A percentile compares a stretch with the other conserved stretches of the same genome.
phyloP scores from a whole-genome alignment of 495 filamentous ascomycete genomes.

The Penicillium longicatenatum region DNA sequence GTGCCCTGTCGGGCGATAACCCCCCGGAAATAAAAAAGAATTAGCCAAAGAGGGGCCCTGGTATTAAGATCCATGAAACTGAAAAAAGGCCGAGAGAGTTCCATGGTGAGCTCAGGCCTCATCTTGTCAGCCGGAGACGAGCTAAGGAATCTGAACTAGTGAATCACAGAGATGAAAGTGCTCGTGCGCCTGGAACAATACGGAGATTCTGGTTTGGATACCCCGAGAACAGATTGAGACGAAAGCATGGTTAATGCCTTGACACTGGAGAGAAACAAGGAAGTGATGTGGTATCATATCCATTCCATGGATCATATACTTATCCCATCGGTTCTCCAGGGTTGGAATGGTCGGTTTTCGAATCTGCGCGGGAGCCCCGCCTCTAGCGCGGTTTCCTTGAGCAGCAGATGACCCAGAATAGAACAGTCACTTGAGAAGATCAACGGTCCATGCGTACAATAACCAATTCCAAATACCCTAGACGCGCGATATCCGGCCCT shows the following conservation, averaged over 20 bases:
- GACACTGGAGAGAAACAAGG: background rate
- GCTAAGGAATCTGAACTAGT: slow-evolving; percentile 21
- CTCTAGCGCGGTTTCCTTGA: slow-evolving; percentile 11
- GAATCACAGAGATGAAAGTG: slow-evolving; percentile 13
- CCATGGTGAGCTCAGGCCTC: slow-evolving; percentile 22
- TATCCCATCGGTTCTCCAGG: background rate
- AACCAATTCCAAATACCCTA: slow-evolving; percentile 16
- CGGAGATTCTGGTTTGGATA: background rate
- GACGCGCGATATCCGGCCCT: slow-evolving; percentile 13
- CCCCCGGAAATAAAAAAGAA: slow-evolving; percentile 13
- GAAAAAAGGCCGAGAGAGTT: slow-evolving; percentile 11
- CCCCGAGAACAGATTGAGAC: background rate
- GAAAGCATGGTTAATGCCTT: too few relatives aligned
- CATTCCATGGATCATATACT: slow-evolving; percentile 5
- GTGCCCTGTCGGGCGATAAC: slow-evolving; percentile 11
- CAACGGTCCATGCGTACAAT: slow-evolving; percentile 39
- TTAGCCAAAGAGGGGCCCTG: slow-evolving; percentile 16
- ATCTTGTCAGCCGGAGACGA: slow-evolving; percentile 23
- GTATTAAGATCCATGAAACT: slow-evolving; percentile 9
- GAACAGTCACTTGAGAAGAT: slow-evolving; percentile 40
- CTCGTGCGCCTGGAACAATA: slow-evolving; percentile 10
- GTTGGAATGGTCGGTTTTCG: slow-evolving; percentile 19
- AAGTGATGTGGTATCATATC: background rate
- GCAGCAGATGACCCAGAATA: slow-evolving; percentile 38
- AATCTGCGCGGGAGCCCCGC: slow-evolving; percentile 26